phyloP scores from a whole-genome alignment of 345 rosid species.

The Mallotus nudiflorus region DNA sequence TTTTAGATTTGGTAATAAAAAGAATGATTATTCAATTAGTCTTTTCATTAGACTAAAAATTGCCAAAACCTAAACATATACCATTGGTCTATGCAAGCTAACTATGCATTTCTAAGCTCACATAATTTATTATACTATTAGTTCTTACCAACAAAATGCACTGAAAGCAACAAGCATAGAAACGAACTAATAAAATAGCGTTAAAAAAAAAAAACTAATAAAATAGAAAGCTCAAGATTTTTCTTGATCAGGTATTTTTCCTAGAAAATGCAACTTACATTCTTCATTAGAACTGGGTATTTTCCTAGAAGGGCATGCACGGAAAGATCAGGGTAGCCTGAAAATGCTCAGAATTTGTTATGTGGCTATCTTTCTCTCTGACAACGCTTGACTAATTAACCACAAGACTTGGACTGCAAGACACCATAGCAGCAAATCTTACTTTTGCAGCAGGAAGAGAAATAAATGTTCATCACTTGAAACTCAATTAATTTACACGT shows the following conservation, averaged over 20 bases:
- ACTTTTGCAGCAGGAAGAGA: too few species aligned
- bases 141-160: background rate
- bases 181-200: too few species aligned
- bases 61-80: too few species aligned
- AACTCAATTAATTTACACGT: too few species aligned
- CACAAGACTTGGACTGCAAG: background rate
- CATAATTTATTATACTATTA: background rate
- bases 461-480: too few species aligned
- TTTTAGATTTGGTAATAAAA: too few species aligned
- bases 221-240: background rate
- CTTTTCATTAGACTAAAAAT: too few species aligned
- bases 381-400: background rate
- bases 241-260: constrained; percentile 18
- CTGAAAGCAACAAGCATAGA: background rate
- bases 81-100: too few species aligned
- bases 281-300: background rate
- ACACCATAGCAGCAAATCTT: background rate
- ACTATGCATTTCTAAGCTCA: background rate
- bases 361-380: background rate
- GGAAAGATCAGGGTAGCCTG: background rate
- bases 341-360: constrained; percentile 2
- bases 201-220: background rate
- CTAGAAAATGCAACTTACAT: background rate
- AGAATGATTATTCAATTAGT: too few species aligned
- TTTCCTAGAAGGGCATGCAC: background rate